Conservation (phyloP, 495 filamentous ascomycete genomes). For the Bombardia bombarda region DNA sequence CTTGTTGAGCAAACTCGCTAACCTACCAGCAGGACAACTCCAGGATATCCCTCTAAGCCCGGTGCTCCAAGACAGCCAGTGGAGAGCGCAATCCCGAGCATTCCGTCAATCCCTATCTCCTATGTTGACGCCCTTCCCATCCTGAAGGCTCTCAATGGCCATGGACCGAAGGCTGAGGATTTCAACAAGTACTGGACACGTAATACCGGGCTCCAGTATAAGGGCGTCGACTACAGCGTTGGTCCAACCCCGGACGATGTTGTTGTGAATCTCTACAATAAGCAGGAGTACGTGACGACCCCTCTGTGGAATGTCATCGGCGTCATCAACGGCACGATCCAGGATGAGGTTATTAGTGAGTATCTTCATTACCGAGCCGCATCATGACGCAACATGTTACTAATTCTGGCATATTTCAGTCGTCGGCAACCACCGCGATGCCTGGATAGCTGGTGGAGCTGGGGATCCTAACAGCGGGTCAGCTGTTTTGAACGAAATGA, state of each 20-base stretch:
- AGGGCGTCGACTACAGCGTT: conserved; percentile 84
- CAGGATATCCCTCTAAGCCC: conserved; percentile 89
- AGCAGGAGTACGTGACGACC: conserved; percentile 83
- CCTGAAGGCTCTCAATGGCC: conserved; percentile 79
- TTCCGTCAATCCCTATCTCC: conserved; percentile 89
- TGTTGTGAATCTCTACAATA: conserved; percentile 73
- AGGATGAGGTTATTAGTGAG: conserved; percentile 55
- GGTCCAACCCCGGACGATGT: conserved; percentile 75
- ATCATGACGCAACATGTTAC: neutral
- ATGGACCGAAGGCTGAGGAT: conserved; percentile 70
- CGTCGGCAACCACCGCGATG: conserved; percentile 93
- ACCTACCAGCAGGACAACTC: conserved; percentile 55
- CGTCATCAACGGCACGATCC: conserved; percentile 81
- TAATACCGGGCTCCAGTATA: conserved; percentile 66
- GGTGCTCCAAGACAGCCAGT: conserved; percentile 72
- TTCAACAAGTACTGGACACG: conserved; percentile 65
- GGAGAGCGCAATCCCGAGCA: conserved; percentile 61
- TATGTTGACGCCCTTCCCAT: conserved; percentile 80
- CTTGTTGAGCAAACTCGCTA: neutral
- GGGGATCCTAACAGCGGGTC: conserved; percentile 86
- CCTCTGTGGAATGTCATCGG: conserved; percentile 95
- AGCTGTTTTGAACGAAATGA: conserved; percentile 79
- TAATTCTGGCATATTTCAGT: conserved; percentile 26
- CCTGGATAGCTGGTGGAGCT: conserved; percentile 85
- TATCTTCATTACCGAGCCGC: neutral